Conservation (phyloP, 2,329 filamentous ascomycete species). For the Trichoderma aggressivum region DNA sequence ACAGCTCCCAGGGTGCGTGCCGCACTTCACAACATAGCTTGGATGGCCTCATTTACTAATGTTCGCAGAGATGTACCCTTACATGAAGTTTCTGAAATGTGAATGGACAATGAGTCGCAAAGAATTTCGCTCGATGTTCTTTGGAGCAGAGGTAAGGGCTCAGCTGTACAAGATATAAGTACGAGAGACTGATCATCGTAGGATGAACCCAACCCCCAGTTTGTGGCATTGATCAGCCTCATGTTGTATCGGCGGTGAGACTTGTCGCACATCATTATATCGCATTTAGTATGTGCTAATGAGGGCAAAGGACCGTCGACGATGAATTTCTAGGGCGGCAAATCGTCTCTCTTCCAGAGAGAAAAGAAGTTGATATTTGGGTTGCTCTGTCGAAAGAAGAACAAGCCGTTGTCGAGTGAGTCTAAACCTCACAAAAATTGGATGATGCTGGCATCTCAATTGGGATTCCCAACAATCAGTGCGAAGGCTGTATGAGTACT, state of each 20-base stretch:
- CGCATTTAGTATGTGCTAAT: too few relatives aligned
- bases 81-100: conserved; percentile 33
- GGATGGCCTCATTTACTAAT: conserved; percentile 10
- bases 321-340: conserved; percentile 29
- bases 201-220: conserved; percentile 15
- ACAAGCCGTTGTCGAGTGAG: conserved; percentile 27
- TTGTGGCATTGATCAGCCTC: conserved; percentile 23
- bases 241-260: conserved; percentile 32
- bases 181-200: background rate
- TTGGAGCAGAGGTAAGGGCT: background rate
- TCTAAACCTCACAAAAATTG: background rate
- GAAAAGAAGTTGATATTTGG: conserved; percentile 21
- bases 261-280: too few relatives aligned
- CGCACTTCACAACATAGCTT: too few relatives aligned
- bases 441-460: too few relatives aligned
- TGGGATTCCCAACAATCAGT: too few relatives aligned
- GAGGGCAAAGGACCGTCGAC: conserved; percentile 24
- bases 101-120: background rate
- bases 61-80: conserved; percentile 36
- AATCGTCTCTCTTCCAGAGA: conserved; percentile 28
- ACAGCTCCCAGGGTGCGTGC: conserved; percentile 29
- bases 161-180: conserved; percentile 18
- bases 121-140: conserved; percentile 14
- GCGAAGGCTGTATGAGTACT: too few relatives aligned
- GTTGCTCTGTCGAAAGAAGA: conserved; percentile 30